Conservation (phyloP, 495 filamentous ascomycete genomes). For the Xanthoparmelia taractica region DNA sequence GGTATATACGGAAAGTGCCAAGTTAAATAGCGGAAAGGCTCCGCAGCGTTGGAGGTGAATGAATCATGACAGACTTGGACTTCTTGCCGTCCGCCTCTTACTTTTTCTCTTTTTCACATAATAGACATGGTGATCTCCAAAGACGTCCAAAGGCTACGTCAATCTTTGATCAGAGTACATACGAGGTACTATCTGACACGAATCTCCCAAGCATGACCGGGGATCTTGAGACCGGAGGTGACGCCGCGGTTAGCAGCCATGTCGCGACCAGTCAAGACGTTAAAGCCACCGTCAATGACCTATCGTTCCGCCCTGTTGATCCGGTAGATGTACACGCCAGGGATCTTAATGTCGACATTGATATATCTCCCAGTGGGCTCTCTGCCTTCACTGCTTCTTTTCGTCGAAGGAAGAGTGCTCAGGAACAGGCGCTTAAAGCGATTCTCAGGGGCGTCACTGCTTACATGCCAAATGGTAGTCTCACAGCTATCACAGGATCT, state of each 20-base stretch:
- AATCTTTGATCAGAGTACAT: no score
- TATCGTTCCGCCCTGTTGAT: conserved; percentile 55
- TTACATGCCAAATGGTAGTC: conserved; percentile 49
- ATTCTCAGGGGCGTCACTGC: conserved; percentile 50
- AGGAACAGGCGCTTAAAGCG: conserved; percentile 26
- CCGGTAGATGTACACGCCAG: conserved; percentile 50
- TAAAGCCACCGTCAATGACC: conserved; percentile 28
- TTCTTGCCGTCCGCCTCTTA: background rate
- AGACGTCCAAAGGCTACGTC: background rate
- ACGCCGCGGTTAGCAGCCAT: background rate
- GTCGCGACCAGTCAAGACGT: background rate
- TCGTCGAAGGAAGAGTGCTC: background rate
- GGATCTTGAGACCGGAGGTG: conserved; percentile 7
- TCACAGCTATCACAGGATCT: conserved; percentile 66
- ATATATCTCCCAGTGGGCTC: conserved; percentile 36
- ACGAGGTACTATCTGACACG: background rate
- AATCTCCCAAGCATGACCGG: conserved; percentile 1
- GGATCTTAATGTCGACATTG: conserved; percentile 48
- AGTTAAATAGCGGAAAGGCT: no score
- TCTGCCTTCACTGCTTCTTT: conserved; percentile 1
- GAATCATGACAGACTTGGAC: background rate
- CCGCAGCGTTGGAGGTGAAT: no score
- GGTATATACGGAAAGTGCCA: no score
- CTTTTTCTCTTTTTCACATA: background rate
- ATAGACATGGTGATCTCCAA: background rate